Evolutionary conservation across 768 basidiomycete species (phyloP), one percentile per base, ranked within the genome.

Genomic region (Lenzites betulinus): DNA sequence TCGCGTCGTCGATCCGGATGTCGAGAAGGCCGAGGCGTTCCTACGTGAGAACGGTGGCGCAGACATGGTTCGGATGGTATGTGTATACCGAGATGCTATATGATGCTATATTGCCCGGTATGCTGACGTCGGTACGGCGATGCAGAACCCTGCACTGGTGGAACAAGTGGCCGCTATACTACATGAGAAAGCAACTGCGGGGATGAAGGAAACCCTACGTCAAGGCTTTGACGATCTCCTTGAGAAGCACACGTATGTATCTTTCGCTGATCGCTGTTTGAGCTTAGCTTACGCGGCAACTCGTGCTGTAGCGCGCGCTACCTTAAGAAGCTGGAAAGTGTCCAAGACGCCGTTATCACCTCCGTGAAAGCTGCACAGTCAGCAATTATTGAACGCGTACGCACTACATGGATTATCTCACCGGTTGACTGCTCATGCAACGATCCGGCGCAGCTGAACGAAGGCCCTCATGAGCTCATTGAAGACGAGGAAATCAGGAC

Each of bases 151-250:
- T n/a, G 20, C 22, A 7, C 28, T 58, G 20, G 28, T 58, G 8
- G 56, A 58, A 8, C 13, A 22, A 23, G 48, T 60, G 22, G 59
- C 52, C 2, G 26, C 16, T 1, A 20, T 54, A 6, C 6, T 60
- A 4, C n/a, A 43, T 3, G 59, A 54, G 53, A 54, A 50, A 28
- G 48, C 47, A 1, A 60, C 59, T 9, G 1, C 13, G 13, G 30
- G 47, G 1, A 54, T 60, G 59, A 60, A 50, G 39, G 53, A 60
- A 26, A 54, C 15, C 9, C 52, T 60, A 20, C 47, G 41, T 2
- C n/a, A 35, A 20, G 59, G 41, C 7, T 60, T 60, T n/a, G 41
- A 54, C 12, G 53, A 36, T 2, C n/a, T 60, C 23, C 39, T 60
- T 12, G 39, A 60, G 22, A 50, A 41, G 23, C 52, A 54, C 12